A percentile compares a stretch with the other conserved stretches of the same genome.
These are phyloP conservation scores for Scheffersomyces lignicola DNA, from an alignment of 1,139 yeast species.

Conservation along the genomic window DNA sequence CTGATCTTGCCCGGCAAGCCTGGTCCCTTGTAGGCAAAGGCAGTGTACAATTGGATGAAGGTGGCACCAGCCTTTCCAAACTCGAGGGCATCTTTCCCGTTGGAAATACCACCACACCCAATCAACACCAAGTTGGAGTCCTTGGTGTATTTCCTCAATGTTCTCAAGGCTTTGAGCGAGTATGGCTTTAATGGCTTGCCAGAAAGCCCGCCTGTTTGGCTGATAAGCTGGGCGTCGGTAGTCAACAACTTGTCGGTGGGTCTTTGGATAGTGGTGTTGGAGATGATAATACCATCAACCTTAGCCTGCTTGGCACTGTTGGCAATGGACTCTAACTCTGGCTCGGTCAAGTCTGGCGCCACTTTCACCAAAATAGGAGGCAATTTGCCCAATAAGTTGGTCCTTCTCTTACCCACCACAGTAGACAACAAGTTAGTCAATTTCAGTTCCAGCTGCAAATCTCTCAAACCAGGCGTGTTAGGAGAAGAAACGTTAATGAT, in stretches of 20 bases:
- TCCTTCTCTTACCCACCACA: conserved; percentile 63
- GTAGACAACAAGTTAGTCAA: conserved; percentile 63
- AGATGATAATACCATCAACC: conserved; percentile 88
- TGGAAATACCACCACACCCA: conserved; percentile 93
- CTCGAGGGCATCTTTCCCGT: conserved; percentile 85
- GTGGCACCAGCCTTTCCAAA: conserved; percentile 94
- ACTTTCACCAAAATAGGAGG: conserved; percentile 87
- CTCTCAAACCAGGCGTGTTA: conserved; percentile 92
- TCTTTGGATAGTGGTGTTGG: conserved; percentile 88
- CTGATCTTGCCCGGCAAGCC: conserved; percentile 79
- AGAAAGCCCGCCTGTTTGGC: conserved; percentile 84
- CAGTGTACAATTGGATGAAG: conserved; percentile 81
- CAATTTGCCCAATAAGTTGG: conserved; percentile 40
- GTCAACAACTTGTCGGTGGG: conserved; percentile 56
- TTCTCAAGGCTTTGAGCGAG: conserved; percentile 66
- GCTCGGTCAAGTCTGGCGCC: conserved; percentile 87
- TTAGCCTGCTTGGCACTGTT: conserved; percentile 72
- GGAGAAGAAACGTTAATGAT: conserved; percentile 96
- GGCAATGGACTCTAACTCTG: conserved; percentile 83
- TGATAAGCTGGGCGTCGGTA: conserved; percentile 36
- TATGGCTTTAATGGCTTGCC: conserved; percentile 90
- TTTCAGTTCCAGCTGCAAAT: conserved; percentile 75
- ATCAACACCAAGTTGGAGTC: conserved; percentile 69
- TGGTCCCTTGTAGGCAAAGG: conserved; percentile 92
- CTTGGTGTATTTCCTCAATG: conserved; percentile 74